Conservation (phyloP, 257 asterid species). For the Sherardia arvensis region DNA sequence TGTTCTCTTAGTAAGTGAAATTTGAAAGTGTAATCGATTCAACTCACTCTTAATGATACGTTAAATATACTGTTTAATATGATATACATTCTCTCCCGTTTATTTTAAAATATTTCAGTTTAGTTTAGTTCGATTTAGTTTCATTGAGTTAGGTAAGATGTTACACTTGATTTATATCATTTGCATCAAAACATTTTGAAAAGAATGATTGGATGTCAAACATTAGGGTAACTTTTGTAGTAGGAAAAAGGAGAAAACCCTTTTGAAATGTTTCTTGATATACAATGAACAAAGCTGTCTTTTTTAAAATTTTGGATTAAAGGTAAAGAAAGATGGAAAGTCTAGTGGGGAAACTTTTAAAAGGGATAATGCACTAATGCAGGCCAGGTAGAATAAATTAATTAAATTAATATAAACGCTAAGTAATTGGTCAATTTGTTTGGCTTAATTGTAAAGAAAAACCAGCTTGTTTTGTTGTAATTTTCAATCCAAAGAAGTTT, state of each 20-base stretch:
- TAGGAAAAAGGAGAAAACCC: background rate
- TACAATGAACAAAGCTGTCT: background rate
- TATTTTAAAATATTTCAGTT: no score
- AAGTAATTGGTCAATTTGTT: slow-evolving; percentile 8
- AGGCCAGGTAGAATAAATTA: no score
- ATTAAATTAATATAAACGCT: background rate
- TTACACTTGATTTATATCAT: background rate
- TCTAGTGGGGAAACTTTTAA: slow-evolving; percentile 10
- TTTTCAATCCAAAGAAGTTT: background rate
- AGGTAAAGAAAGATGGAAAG: background rate
- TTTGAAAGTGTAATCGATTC: no score
- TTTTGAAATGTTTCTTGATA: background rate
- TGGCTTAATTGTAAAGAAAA: slow-evolving; percentile 1
- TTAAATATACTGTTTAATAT: no score
- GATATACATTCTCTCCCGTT: no score
- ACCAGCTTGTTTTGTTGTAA: background rate
- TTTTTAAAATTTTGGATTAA: background rate
- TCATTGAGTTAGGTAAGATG: no score
- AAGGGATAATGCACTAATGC: background rate
- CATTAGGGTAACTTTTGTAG: background rate
- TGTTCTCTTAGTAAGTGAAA: no score
- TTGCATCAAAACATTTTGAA: background rate
- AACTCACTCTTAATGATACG: no score
- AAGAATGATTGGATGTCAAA: background rate
- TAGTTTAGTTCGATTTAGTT: no score